Percentiles rank a stretch among this genome's conserved stretches.
Conservation (phyloP, 73 alveolate genomes). For the Uronychia setigera region DNA sequence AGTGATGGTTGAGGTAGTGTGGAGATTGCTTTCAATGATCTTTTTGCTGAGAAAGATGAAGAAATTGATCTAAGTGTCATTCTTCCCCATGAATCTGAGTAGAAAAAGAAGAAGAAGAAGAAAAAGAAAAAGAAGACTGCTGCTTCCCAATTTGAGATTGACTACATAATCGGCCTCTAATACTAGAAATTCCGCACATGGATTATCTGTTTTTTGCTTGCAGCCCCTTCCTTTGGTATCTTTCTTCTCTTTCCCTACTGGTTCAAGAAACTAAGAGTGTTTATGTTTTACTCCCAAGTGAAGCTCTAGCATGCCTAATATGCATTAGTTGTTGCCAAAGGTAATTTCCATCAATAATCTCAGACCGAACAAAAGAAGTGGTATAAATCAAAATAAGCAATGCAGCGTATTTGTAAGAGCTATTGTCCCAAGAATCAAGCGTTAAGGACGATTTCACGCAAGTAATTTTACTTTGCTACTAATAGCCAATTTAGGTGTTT, state of each 20-base stretch:
- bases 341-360: background rate
- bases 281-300: background rate
- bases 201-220: background rate
- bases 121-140: background rate
- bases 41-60: no score
- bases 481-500: conserved; percentile 13
- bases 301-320: background rate
- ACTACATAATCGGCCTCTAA: background rate
- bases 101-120: no score
- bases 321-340: background rate
- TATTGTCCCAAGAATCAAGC: background rate
- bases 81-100: no score
- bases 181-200: background rate
- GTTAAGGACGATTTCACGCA: background rate
- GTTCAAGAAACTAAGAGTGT: background rate
- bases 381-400: background rate
- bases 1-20: no score
- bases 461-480: background rate
- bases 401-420: background rate
- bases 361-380: background rate
- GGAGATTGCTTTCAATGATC: no score
- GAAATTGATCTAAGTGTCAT: no score
- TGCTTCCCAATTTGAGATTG: background rate
- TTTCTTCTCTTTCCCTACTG: background rate
- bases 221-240: background rate